Evolutionary conservation across 768 basidiomycete species (phyloP).

Genomic region (Lentinula lateritia): DNA sequence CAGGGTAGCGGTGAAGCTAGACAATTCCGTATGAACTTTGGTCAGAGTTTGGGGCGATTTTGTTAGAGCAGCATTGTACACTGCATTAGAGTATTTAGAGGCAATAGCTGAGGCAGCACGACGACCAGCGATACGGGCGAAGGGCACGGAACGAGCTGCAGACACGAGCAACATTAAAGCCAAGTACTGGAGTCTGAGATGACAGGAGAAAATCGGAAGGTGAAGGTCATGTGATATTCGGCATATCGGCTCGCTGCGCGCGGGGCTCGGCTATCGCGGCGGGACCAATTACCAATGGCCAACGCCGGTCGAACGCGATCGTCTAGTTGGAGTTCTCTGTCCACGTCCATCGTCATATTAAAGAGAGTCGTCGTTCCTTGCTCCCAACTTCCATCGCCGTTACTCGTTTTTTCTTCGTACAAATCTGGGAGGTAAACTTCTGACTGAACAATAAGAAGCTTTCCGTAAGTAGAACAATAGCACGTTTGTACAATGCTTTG

Average conservation of each 20-base stretch:
- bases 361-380: not conserved
- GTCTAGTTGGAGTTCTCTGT: not conserved
- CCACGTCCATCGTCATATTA: not conserved
- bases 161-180: slow-evolving; percentile 53
- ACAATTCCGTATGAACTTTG: slow-evolving; percentile 84
- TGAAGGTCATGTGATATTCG: not conserved
- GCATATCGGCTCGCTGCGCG: not conserved
- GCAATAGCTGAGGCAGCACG: slow-evolving; percentile 77
- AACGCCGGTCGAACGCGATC: not conserved
- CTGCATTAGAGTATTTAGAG: slow-evolving; percentile 78
- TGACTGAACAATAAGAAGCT: slow-evolving; percentile 11
- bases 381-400: not conserved
- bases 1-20: slow-evolving; percentile 63
- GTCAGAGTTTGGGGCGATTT: slow-evolving; percentile 80
- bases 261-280: not conserved
- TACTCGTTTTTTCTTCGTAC: not conserved
- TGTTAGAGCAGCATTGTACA: slow-evolving; percentile 74
- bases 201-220: not conserved
- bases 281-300: not conserved
- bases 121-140: slow-evolving; percentile 48
- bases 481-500: not conserved
- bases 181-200: not conserved
- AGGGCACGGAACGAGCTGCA: slow-evolving; percentile 44
- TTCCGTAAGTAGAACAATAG: slow-evolving; percentile 15
- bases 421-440: not conserved